Percentiles rank a stretch among this genome's conserved stretches.
phyloP scores from a whole-genome alignment of 495 filamentous ascomycete species.

The Cryomyces minteri region DNA sequence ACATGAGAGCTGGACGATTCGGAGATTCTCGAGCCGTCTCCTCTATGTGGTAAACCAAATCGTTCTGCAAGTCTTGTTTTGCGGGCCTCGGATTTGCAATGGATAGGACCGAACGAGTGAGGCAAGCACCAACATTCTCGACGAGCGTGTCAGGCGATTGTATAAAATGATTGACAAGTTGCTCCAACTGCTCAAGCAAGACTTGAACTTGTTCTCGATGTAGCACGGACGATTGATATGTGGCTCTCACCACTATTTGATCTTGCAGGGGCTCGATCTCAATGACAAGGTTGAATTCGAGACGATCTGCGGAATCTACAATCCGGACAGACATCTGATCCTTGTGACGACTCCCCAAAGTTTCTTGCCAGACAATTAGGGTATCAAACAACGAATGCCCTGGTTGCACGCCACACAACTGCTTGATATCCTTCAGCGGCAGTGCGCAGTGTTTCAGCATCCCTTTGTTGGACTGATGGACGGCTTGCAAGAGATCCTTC shows the following conservation, averaged over 20 bases:
- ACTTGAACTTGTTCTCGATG: constrained; percentile 28
- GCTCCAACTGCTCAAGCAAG: constrained; percentile 38
- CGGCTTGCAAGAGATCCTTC: constrained; percentile 34
- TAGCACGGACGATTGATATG: constrained; percentile 29
- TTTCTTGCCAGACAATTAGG: constrained; percentile 64
- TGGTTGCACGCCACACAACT: constrained; percentile 27
- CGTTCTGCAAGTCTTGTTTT: constrained; percentile 1
- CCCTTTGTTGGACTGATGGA: constrained; percentile 42
- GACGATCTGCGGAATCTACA: constrained; percentile 37
- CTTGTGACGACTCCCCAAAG: constrained; percentile 23
- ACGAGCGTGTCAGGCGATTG: constrained; percentile 19
- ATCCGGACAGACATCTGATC: constrained; percentile 21
- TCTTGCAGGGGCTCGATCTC: constrained; percentile 41
- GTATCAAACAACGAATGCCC: constrained; percentile 42
- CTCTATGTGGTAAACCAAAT: constrained; percentile 36
- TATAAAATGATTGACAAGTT: constrained; percentile 25
- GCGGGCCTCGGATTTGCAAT: constrained; percentile 28
- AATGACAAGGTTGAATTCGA: constrained; percentile 55
- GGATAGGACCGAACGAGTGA: constrained; percentile 30
- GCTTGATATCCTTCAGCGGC: constrained; percentile 51
- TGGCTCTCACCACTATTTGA: background rate
- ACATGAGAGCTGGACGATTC: constrained; percentile 36
- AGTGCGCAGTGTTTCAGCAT: constrained; percentile 37
- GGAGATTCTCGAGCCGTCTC: constrained; percentile 28
- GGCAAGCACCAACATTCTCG: constrained; percentile 13